Base-by-base conservation (phyloP, 768 basidiomycete genomes). In the Neoboletus magnificus region DNA sequence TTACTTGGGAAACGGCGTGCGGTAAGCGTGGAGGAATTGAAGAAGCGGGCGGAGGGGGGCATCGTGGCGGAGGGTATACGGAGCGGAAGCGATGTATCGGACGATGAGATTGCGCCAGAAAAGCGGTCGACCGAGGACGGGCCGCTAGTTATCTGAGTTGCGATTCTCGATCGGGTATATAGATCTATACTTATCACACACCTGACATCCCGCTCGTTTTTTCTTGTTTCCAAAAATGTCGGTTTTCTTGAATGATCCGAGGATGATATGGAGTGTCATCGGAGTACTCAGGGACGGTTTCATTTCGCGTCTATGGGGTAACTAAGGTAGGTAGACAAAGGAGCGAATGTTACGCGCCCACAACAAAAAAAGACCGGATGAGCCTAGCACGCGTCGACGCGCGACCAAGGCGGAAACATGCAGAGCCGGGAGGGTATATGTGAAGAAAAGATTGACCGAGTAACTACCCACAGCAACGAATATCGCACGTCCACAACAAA, bases 21-120 rank as follows among this genome's bases (percentile, higher is more conserved):
- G 8, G 29, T 23, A 48, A 54, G 65, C 20, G 48, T 76, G 0
- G 70, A 61, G 11, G 70, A 60, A 27, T 54, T 74, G 39, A 71
- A 63, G 51, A 44, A 3, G 18, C 41, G 35, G 18, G 42, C 13
- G 11, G 43, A 25, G 5, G 33, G 15, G 9, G 42, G 18, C 10
- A 10, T 27, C 25, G 43, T 20, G n/a, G 13, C 10, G 27, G 48
- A 27, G 7, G 29, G 13, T 13, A 33, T 12, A 10, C 35, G 18
- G 4, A 16, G 27, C 8, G 23, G 40, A n/a, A 22, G 22, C 4
- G 48, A 42, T 13, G 33, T 15, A 8, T 52, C 43, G 23, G 57
- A 57, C 22, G 61, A 49, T 35, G 52, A 40, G 18, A 8, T 36
- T 8, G 40, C 23, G 9, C 2, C n/a, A 2, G 47, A 51, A 12